Evolutionary conservation across 192 early-diverging fungal species (phyloP), one percentile per base, ranked within the genome.

Genomic region (Entomortierella lignicola): DNA sequence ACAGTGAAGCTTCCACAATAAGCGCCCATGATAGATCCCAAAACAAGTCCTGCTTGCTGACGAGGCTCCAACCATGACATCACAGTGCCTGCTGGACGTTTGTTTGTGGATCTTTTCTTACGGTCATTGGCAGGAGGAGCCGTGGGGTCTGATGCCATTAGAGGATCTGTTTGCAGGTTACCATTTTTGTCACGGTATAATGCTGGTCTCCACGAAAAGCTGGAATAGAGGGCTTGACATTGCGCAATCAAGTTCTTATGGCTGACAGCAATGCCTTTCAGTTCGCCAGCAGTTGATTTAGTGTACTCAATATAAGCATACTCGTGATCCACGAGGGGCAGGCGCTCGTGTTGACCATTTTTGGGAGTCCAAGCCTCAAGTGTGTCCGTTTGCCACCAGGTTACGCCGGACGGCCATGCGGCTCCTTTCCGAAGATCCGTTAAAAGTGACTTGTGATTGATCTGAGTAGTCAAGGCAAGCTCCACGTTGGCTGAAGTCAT

Each of bases 281-380:
- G 82, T 73, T 92, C 89, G 48, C 93, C 93, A 32, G 88, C 86
- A 0, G 88, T 85, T 51, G 90, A 92, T 60, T 93, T 95, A 51
- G 90, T 90, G 55, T 91, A 94, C 71, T 93, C 93, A 31, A 95
- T 88, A 52, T 94, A 94, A 0, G 94, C 94, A n/a, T 91, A 55
- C 32, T 94, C 93, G 27, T 70, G 66, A 1, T 74, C 70, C 1
- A 13, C 15, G 30, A 86, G 72, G 20, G 82, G 75, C 20, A 81
- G 70, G 54, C 85, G 82, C 41, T 87, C 86, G 13, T 77, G 72
- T 37, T 74, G 64, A 17, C 72, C 75, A 20, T 86, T 87, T 34
- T 82, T 86, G 7, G 77, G 87, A 69, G 77, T 86, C 74, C 77
- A 90, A 0, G 85, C 85, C 23, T 91, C 91, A 37, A 92, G 82